Percentiles rank a stretch among this genome's conserved stretches.
Evolutionary conservation across 2,329 filamentous ascomycete species (phyloP).

Genomic region (Paecilomyces sp.): DNA sequence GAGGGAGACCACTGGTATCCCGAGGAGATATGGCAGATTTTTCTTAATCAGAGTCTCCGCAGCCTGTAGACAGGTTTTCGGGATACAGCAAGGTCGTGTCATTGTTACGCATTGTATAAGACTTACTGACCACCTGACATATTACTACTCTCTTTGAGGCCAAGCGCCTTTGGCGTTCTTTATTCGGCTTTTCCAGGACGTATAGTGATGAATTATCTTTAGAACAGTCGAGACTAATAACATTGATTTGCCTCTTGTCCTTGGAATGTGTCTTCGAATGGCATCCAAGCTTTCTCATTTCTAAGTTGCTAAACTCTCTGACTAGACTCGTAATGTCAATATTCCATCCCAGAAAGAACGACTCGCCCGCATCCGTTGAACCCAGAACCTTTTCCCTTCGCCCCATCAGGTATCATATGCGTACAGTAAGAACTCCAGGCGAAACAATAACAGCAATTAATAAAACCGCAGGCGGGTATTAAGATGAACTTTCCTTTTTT

Average conservation of each 20-base stretch:
- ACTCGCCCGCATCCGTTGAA: neutral
- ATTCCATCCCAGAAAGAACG: neutral
- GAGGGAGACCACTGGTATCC: conserved; percentile 19
- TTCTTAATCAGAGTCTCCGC: neutral
- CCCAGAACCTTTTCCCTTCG: neutral
- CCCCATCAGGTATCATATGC: neutral
- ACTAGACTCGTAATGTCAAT: neutral
- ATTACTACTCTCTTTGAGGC: neutral
- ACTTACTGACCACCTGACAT: neutral
- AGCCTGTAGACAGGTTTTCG: neutral
- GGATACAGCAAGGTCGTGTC: neutral
- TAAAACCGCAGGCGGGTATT: neutral
- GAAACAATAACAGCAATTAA: neutral
- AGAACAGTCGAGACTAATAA: neutral
- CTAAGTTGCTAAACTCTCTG: neutral
- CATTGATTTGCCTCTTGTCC: neutral
- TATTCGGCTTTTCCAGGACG: neutral
- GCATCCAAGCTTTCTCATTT: neutral
- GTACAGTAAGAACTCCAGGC: neutral
- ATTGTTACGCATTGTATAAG: neutral
- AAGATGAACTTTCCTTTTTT: neutral
- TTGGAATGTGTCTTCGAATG: neutral
- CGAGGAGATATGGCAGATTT: conserved; percentile 18
- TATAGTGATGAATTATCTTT: neutral
- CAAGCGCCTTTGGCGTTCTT: neutral